These are phyloP conservation scores for Magnusiomyces clavatus DNA, from an alignment of 1,139 yeast species.

Conservation along the genomic window DNA sequence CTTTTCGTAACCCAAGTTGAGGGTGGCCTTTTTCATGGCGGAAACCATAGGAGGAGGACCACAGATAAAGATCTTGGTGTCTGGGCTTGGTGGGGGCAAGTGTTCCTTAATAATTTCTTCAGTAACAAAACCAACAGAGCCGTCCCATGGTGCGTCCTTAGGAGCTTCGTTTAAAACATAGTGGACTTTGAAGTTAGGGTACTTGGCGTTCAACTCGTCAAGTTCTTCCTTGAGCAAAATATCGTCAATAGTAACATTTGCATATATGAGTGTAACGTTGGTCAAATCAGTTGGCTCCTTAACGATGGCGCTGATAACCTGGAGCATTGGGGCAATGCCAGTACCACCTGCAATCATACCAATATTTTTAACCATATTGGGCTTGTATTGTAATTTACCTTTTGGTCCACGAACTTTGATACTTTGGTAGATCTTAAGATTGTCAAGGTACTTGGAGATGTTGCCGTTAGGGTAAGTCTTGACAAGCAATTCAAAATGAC, in stretches of 20 bases:
- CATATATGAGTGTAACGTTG: conserved; percentile 63
- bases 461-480: conserved; percentile 84
- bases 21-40: conserved; percentile 69
- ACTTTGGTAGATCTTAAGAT: conserved; percentile 55
- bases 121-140: conserved; percentile 70
- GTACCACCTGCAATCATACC: conserved; percentile 94
- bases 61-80: conserved; percentile 70
- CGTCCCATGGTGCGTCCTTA: conserved; percentile 49
- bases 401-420: conserved; percentile 82
- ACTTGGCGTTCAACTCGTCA: conserved; percentile 53
- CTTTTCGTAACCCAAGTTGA: conserved; percentile 65
- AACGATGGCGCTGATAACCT: conserved; percentile 71
- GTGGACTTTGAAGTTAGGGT: conserved; percentile 58
- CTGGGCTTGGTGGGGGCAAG: conserved; percentile 52
- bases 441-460: conserved; percentile 65
- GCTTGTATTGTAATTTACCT: conserved; percentile 75
- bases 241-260: conserved; percentile 71
- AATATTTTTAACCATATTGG: conserved; percentile 64
- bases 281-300: conserved; percentile 70
- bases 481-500: conserved; percentile 78
- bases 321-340: conserved; percentile 89
- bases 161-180: conserved; percentile 71
- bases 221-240: conserved; percentile 73
- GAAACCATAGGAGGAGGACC: conserved; percentile 87
- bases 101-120: conserved; percentile 57